These are phyloP conservation scores for Yamadazyma aaseri DNA, from an alignment of 1,139 yeast genomes.

Conservation along the genomic window DNA sequence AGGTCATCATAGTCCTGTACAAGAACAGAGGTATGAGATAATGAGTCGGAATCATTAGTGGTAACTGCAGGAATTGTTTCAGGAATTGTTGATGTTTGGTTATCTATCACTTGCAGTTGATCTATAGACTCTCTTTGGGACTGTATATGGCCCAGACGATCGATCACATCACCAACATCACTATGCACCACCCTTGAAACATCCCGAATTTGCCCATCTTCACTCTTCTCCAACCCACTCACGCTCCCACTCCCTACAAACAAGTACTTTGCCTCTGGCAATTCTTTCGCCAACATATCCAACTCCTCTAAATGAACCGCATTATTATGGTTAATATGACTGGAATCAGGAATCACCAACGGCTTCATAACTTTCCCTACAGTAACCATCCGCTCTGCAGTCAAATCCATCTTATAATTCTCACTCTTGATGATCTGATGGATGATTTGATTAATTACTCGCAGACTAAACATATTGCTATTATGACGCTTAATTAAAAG, in stretches of 20 bases:
- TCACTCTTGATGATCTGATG: constrained; percentile 39
- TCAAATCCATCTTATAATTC: constrained; percentile 25
- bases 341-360: constrained; percentile 26
- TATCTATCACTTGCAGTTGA: no score
- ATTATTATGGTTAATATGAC: constrained; percentile 6
- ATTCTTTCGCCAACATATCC: constrained; percentile 24
- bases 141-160: no score
- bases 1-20: constrained; percentile 6
- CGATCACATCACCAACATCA: constrained; percentile 11
- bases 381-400: constrained; percentile 26
- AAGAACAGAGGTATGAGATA: not conserved
- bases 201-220: constrained; percentile 7
- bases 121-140: not conserved
- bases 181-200: constrained; percentile 21
- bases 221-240: constrained; percentile 7
- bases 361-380: constrained; percentile 28
- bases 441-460: constrained; percentile 35
- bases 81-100: no score
- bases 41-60: no score
- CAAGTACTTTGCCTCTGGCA: constrained; percentile 37
- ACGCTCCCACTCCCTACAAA: constrained; percentile 10
- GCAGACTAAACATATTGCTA: constrained; percentile 26
- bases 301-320: constrained; percentile 20
- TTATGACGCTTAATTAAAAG: constrained; percentile 29
- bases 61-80: no score